Conservation (phyloP, 768 basidiomycete species). For the Naganishia friedmannii region DNA sequence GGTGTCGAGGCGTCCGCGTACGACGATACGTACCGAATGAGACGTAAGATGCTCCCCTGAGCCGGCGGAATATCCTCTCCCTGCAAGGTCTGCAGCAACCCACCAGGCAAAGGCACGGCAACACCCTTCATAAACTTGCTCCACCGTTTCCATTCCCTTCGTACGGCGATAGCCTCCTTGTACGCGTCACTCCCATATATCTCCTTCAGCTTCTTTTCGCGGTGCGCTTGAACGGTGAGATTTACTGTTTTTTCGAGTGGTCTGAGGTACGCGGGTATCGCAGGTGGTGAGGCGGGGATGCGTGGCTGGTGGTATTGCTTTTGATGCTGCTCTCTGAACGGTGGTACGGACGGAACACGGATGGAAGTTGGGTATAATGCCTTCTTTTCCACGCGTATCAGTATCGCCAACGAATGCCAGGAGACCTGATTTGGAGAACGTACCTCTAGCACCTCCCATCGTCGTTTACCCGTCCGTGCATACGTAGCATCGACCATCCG, state of each 20-base stretch:
- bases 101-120: conserved; percentile 1
- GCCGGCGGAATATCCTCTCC: neutral
- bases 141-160: neutral
- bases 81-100: neutral
- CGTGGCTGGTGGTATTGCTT: neutral
- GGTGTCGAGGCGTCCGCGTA: neutral
- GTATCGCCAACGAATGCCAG: neutral
- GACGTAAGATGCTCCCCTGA: neutral
- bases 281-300: neutral
- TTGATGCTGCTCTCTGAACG: neutral
- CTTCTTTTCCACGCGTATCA: neutral
- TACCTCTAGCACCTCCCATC: conserved; percentile 12
- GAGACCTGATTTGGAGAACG: neutral
- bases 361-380: neutral
- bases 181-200: neutral
- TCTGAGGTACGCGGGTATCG: neutral
- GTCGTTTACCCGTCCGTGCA: neutral
- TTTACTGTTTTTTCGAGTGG: conserved; percentile 10
- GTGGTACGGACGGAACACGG: neutral
- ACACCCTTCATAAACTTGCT: conserved; percentile 15
- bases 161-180: neutral
- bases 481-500: conserved; percentile 8
- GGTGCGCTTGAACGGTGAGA: conserved; percentile 7
- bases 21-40: neutral
- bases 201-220: neutral